Conservation (phyloP, 345 rosid species). For the Excoecaria cochinchinensis region DNA sequence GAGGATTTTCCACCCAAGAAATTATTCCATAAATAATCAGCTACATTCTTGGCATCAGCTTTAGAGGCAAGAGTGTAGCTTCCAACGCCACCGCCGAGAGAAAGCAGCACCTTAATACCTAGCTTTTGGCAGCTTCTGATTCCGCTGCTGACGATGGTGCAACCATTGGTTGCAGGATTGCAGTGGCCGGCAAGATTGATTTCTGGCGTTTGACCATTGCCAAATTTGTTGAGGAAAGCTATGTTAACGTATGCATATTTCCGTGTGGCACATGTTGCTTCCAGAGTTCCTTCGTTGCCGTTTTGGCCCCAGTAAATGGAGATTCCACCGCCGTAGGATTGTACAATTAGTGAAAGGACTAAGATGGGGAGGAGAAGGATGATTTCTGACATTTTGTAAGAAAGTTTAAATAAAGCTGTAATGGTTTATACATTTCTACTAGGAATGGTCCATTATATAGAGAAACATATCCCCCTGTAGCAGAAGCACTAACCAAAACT, state of each 20-base stretch:
- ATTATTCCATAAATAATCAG: constrained; percentile 28
- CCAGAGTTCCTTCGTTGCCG: constrained; percentile 35
- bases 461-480: neutral
- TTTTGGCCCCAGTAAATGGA: constrained; percentile 40
- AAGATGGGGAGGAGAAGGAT: constrained; percentile 17
- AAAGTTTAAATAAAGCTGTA: too few species aligned
- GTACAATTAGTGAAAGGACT: neutral
- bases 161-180: constrained; percentile 22
- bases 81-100: constrained; percentile 35
- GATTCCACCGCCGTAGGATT: constrained; percentile 27
- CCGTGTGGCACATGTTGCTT: constrained; percentile 28
- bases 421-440: too few species aligned
- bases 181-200: constrained; percentile 38
- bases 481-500: too few species aligned
- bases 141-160: constrained; percentile 13
- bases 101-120: constrained; percentile 34
- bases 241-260: constrained; percentile 25
- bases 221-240: constrained; percentile 39
- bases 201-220: constrained; percentile 25
- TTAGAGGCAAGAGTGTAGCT: constrained; percentile 26
- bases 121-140: constrained; percentile 27
- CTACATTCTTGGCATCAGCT: constrained; percentile 25
- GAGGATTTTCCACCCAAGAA: constrained; percentile 32
- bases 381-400: neutral
- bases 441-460: constrained; percentile 5